A percentile compares a stretch with the other conserved stretches of the same genome.
These are phyloP conservation scores for Globisporangium uncinulatum DNA, from an alignment of 352 stramenopile species.

Conservation along the genomic window DNA sequence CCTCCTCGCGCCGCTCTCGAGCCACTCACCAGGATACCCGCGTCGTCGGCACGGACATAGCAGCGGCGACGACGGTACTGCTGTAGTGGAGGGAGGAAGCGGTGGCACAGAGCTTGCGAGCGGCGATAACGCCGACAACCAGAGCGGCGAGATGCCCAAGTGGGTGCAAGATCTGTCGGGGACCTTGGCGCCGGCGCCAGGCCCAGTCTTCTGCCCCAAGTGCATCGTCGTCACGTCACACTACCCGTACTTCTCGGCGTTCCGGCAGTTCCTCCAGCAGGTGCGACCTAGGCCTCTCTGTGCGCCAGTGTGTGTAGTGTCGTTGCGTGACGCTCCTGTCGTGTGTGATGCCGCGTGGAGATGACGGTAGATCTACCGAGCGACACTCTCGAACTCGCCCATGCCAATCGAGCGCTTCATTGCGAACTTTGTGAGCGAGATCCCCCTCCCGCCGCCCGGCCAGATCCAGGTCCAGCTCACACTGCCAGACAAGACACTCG, in stretches of 20 bases:
- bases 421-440: constrained; percentile 94
- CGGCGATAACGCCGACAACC: constrained; percentile 43
- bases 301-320: not conserved
- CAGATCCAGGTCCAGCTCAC: constrained; percentile 90
- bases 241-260: constrained; percentile 95
- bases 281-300: constrained; percentile 29
- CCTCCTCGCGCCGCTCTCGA: constrained; percentile 47
- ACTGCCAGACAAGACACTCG: constrained; percentile 80
- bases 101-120: not conserved
- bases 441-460: constrained; percentile 90
- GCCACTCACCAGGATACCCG: constrained; percentile 20
- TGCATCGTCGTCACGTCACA: constrained; percentile 92
- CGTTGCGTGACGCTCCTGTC: not conserved
- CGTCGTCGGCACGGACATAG: constrained; percentile 17
- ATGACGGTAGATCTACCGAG: constrained; percentile 55
- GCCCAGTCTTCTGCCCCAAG: constrained; percentile 88
- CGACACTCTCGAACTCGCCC: constrained; percentile 81
- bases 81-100: not conserved
- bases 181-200: constrained; percentile 32
- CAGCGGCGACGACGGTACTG: not conserved
- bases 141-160: constrained; percentile 45
- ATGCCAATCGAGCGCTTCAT: constrained; percentile 97
- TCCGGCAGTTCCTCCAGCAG: constrained; percentile 94
- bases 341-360: not conserved
- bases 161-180: constrained; percentile 70